Conservation (phyloP, 2,329 filamentous ascomycete species). For the Botrytis aclada region DNA sequence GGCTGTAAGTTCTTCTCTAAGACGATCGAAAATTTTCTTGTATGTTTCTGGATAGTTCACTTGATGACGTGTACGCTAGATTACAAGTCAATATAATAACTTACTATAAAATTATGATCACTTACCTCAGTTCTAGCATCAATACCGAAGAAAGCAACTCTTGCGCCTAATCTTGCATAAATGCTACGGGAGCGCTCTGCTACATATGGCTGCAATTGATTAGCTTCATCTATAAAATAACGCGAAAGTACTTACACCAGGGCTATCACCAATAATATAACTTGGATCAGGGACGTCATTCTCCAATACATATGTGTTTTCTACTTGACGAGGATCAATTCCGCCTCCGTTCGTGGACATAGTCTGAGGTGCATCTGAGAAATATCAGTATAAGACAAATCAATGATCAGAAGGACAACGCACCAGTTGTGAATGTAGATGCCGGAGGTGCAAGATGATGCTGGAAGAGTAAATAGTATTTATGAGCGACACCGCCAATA, state of each 20-base stretch:
- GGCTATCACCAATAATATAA: constrained; percentile 61
- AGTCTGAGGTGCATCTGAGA: constrained; percentile 51
- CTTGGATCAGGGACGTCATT: constrained; percentile 60
- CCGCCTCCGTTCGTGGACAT: constrained; percentile 51
- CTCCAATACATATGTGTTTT: constrained; percentile 68
- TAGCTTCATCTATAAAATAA: not conserved
- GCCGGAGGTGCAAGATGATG: constrained; percentile 83
- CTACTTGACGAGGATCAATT: constrained; percentile 66
- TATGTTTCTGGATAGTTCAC: constrained; percentile 94
- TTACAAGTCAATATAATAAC: not conserved
- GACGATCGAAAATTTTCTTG: constrained; percentile 73
- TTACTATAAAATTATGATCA: not conserved
- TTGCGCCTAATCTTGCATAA: constrained; percentile 77
- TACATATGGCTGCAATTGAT: constrained; percentile 69
- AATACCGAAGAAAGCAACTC: constrained; percentile 80
- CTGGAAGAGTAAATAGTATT: constrained; percentile 98
- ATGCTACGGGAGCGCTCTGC: constrained; percentile 82
- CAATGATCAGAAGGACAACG: constrained; percentile 33
- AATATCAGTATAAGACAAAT: constrained; percentile 21
- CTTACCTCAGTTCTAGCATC: constrained; percentile 80
- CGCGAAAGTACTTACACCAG: constrained; percentile 43
- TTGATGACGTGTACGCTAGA: constrained; percentile 76
- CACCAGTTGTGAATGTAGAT: constrained; percentile 82
- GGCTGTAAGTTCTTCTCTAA: constrained; percentile 69
- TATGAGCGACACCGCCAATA: constrained; percentile 87